A percentile compares a stretch with the other conserved stretches of the same genome.
These are phyloP conservation scores for Botrytis medusae DNA, from an alignment of 2,329 filamentous ascomycete species.

Conservation along the genomic window DNA sequence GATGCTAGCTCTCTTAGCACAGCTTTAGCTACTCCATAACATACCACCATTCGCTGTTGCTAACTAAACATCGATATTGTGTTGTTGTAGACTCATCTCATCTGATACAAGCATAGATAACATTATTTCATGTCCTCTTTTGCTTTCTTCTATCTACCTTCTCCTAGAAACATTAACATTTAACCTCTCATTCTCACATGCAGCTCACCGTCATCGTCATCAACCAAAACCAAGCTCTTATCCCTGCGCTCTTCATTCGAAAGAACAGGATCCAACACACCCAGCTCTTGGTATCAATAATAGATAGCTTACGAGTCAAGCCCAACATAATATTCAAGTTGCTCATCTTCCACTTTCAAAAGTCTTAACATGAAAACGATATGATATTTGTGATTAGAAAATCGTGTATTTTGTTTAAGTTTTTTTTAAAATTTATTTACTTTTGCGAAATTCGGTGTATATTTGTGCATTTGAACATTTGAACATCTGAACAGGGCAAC, in stretches of 20 bases:
- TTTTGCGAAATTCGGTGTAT: background rate
- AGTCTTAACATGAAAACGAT: background rate
- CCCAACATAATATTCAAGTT: background rate
- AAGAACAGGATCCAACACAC: background rate
- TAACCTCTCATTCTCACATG: background rate
- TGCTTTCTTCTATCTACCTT: background rate
- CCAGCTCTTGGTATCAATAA: background rate
- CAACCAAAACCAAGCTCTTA: conserved; percentile 3
- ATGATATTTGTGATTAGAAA: background rate
- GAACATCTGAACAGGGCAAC: background rate
- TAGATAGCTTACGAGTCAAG: background rate
- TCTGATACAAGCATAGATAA: background rate
- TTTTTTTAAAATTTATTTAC: background rate
- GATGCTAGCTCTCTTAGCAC: background rate
- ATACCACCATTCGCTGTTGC: background rate
- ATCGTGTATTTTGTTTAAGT: background rate
- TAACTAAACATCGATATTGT: background rate
- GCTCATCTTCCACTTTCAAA: background rate
- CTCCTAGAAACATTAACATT: background rate
- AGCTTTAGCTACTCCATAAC: background rate
- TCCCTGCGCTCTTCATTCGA: background rate
- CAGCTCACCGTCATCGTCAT: background rate
- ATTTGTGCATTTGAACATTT: background rate
- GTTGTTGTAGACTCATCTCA: background rate
- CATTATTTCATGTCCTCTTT: background rate